A percentile compares a stretch with the other conserved stretches of the same genome.
Conservation (phyloP, 192 early-diverging fungal species). For the Umbelopsis sp. region DNA sequence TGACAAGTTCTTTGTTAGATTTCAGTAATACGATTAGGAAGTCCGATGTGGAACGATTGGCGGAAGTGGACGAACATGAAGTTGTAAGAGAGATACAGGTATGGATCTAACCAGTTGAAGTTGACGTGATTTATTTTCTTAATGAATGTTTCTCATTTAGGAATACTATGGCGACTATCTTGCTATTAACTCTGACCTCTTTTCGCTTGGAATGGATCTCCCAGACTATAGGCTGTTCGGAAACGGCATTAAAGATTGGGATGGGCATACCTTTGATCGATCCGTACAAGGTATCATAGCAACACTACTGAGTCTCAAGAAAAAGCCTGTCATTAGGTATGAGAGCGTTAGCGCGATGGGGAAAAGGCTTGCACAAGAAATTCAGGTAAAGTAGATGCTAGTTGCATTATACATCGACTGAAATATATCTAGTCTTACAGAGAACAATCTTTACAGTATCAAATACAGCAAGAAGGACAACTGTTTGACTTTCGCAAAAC, state of each 20-base stretch:
- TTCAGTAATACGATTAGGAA: constrained; percentile 95
- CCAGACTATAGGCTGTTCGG: constrained; percentile 69
- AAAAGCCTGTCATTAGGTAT: constrained; percentile 91
- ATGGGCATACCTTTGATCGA: constrained; percentile 72
- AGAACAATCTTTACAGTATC: constrained; percentile 52
- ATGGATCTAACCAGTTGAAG: not conserved
- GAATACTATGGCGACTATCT: constrained; percentile 95
- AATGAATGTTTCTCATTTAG: constrained; percentile 34
- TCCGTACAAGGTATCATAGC: constrained; percentile 78
- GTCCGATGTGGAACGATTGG: constrained; percentile 86
- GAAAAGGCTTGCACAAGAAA: constrained; percentile 77
- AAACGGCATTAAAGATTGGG: constrained; percentile 76
- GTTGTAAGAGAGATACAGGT: constrained; percentile 93
- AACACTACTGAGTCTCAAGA: constrained; percentile 82
- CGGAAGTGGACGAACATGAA: constrained; percentile 95
- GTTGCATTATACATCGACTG: not conserved
- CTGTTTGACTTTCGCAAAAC: constrained; percentile 80
- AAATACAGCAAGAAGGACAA: constrained; percentile 72
- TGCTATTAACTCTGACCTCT: constrained; percentile 81
- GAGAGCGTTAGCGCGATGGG: constrained; percentile 83
- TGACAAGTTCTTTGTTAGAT: constrained; percentile 50
- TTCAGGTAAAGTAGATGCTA: constrained; percentile 57
- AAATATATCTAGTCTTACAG: not conserved
- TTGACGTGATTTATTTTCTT: not conserved
- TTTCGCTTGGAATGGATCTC: constrained; percentile 71